phyloP scores from a whole-genome alignment of 164 flowering plant species.

The Platanus orientalis region DNA sequence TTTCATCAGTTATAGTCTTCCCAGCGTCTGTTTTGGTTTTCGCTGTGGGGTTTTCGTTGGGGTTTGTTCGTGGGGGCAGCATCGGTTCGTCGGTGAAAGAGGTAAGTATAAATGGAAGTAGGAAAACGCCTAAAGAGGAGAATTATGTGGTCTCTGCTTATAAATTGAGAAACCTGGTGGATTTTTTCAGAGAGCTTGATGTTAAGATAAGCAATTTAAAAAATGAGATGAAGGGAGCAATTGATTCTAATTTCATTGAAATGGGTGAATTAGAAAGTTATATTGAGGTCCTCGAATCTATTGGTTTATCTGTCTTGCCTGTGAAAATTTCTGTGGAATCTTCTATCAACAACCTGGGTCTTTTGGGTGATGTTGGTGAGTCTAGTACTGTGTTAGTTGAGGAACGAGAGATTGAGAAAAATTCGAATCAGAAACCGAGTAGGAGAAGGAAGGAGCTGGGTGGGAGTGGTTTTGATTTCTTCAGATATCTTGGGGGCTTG shows the following conservation, averaged over 20 bases:
- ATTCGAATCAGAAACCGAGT: constrained; percentile 31
- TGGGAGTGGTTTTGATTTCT: constrained; percentile 31
- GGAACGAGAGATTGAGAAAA: constrained; percentile 16
- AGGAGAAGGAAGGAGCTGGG: constrained; percentile 42
- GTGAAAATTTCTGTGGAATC: constrained; percentile 34
- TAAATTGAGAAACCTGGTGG: constrained; percentile 36
- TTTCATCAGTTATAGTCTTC: constrained; percentile 53
- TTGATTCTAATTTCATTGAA: constrained; percentile 30
- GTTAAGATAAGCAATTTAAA: constrained; percentile 34
- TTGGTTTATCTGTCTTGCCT: constrained; percentile 22
- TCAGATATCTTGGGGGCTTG: constrained; percentile 37
- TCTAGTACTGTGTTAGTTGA: constrained; percentile 21
- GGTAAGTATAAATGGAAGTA: constrained; percentile 19
- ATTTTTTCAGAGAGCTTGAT: constrained; percentile 38
- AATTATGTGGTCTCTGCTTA: constrained; percentile 28
- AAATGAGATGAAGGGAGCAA: constrained; percentile 34
- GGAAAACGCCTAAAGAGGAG: constrained; percentile 35
- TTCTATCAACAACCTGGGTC: constrained; percentile 17
- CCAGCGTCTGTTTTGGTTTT: constrained; percentile 71
- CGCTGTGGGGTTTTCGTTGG: constrained; percentile 65
- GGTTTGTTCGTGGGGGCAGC: constrained; percentile 46
- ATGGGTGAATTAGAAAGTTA: constrained; percentile 43
- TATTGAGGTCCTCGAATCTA: constrained; percentile 31
- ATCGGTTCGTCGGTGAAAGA: constrained; percentile 9
- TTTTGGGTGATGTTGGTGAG: constrained; percentile 6